Evolutionary conservation across 2,329 filamentous ascomycete species (phyloP), one percentile per base, ranked within the genome.

Genomic region (Aspergillus sp.): DNA sequence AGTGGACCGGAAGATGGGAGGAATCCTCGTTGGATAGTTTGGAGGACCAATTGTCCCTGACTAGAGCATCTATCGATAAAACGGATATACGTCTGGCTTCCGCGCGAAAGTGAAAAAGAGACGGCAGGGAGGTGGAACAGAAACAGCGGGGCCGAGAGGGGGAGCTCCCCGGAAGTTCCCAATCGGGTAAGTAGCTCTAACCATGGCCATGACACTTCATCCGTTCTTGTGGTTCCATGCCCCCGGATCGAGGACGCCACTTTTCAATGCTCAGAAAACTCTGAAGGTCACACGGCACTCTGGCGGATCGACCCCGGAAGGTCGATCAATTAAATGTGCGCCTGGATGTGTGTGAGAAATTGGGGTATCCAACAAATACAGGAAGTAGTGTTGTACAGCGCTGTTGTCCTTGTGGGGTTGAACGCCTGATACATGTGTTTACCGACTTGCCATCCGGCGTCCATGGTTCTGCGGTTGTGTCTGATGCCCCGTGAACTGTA

Each of bases 231-330:
- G 45, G 46, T 50, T 52, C 49, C 50, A 54, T 54, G 18, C 49
- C 53, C 51, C 55, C 39, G 47, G 50, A 58, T 47, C 45, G 59
- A 39, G 53, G 55, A 42, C 32, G 55, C 39, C 26, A 53, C 52
- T 22, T 24, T 24, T 3, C 45, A 55, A 9, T 31, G 29, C 14
- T 11, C 36, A 6, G 16, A 36, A 58, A 60, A 58, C 20, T 58
- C 51, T 52, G 60, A 54, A 42, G 57, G 60, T 64, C 60, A 62
- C 60, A 64, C 51, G 58, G 56, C 24, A 46, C 54, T 55, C 22
- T 55, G 45, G 53, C 39, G 51, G 57, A 60, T 57, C 53, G 29
- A 32, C 24, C 46, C 36, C 45, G 53, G 53, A 31, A 55, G 22
- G 60, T 39, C 26, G 53, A 56, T 60, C 55, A 49, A 52, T 50